These are phyloP conservation scores for Lactifluus piperatus DNA, from an alignment of 768 basidiomycete species.

Conservation along the genomic window DNA sequence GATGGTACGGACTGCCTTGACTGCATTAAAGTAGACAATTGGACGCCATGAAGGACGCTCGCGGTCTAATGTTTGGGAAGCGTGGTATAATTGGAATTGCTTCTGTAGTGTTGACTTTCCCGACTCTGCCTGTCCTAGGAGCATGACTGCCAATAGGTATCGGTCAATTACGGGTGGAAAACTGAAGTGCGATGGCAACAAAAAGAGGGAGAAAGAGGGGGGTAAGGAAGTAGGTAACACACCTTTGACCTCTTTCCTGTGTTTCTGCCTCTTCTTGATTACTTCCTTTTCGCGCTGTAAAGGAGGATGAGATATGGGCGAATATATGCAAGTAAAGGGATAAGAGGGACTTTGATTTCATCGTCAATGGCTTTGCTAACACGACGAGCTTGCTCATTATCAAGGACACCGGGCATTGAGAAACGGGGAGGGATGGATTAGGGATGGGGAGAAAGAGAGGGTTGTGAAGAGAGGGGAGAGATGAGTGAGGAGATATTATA, in stretches of 20 bases:
- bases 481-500: constrained; percentile 6
- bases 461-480: neutral
- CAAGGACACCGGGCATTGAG: constrained; percentile 17
- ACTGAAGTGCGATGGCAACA: neutral
- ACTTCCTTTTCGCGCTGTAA: constrained; percentile 38
- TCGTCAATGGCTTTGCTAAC: constrained; percentile 49
- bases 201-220: neutral
- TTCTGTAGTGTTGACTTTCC: constrained; percentile 82
- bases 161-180: neutral
- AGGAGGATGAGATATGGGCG: neutral
- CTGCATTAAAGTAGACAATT: constrained; percentile 40
- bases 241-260: constrained; percentile 49
- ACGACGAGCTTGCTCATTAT: constrained; percentile 38
- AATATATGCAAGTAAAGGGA: neutral
- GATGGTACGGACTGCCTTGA: constrained; percentile 29
- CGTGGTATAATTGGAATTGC: constrained; percentile 77
- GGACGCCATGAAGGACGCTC: constrained; percentile 37
- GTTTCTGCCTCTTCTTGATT: constrained; percentile 37
- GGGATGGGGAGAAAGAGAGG: neutral
- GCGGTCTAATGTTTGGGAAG: constrained; percentile 34
- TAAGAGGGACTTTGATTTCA: constrained; percentile 38
- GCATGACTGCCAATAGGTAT: constrained; percentile 41
- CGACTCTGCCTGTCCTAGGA: constrained; percentile 69
- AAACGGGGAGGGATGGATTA: neutral
- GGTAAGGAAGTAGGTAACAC: neutral